Evolutionary conservation across 2,329 filamentous ascomycete genomes (phyloP).

Genomic region (Magnaporthiopsis poae): DNA sequence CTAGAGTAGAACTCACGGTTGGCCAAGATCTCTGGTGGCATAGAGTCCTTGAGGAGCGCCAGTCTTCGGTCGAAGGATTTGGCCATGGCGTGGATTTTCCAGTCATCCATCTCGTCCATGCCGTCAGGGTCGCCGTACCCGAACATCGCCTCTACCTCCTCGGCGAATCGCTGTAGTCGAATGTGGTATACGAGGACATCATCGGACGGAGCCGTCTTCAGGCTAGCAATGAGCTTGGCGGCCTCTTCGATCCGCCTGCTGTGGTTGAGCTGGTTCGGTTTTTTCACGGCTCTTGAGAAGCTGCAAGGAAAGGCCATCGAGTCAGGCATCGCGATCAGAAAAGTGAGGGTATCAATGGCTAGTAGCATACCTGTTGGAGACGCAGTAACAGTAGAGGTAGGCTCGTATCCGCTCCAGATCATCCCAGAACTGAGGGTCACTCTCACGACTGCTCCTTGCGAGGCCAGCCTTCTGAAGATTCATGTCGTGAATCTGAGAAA

Average conservation of each 20-base stretch:
- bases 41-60: constrained; percentile 10
- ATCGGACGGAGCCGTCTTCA: constrained; percentile 10
- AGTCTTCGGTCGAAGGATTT: constrained; percentile 14
- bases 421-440: constrained; percentile 7
- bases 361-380: constrained; percentile 10
- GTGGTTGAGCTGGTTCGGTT: constrained; percentile 15
- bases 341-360: neutral
- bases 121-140: constrained; percentile 8
- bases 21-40: constrained; percentile 12
- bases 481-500: neutral
- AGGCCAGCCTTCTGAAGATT: neutral
- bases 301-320: constrained; percentile 4
- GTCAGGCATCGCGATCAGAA: neutral
- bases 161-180: constrained; percentile 13
- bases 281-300: constrained; percentile 13
- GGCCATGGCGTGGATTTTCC: constrained; percentile 14
- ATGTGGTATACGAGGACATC: constrained; percentile 11
- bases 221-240: constrained; percentile 10
- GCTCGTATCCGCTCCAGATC: constrained; percentile 14
- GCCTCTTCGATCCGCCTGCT: constrained; percentile 13
- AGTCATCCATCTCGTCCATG: constrained; percentile 11
- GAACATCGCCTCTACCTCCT: constrained; percentile 15
- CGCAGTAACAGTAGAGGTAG: constrained; percentile 14
- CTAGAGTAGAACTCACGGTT: neutral
- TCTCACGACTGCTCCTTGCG: neutral